Evolutionary conservation across 148 eudicot species (phyloP), one percentile per base, ranked within the genome.

Genomic region (Heliosperma pusillum): DNA sequence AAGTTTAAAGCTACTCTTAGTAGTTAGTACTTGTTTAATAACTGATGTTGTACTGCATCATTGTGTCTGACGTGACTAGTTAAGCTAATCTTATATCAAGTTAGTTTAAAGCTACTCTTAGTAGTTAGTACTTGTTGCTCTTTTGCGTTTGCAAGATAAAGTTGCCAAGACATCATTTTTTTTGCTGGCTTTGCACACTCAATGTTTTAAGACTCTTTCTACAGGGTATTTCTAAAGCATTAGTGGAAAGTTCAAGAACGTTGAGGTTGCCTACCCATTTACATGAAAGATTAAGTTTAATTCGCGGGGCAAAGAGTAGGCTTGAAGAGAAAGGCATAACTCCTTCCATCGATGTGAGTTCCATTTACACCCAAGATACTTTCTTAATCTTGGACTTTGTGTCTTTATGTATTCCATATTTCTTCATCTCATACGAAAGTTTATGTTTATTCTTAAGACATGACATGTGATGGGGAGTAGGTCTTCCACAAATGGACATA

Each of bases 151-250:
- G 63, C 25, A 59, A 7, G 63, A 59, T 24, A 4, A 59, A 22
- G 27, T 59, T 59, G 27, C 63, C 63, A 59, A 20, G 12, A 20
- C 10, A 59, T 2, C 12, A 59, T 59, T 20, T 24, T 22, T 24
- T 19, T 63, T 24, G 36, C 25, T 60, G 52, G 45, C 29, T 29
- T 2, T 25, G 80, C 66, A 24, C 24, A 68, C 36, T 82, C 66
- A 73, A 25, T 15, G n/a, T n/a, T 59, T 67, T 29, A 62, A 25
- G 58, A 25, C 33, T 55, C 71, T 53, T 71, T 69, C 17, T 80
- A 36, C 96, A 95, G 99, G 99, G 99, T 80, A 91, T 95, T 71
- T 89, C 93, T 42, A 90, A 86, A 85, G 89, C 99, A 73, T 76
- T 90, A 70, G 86, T 88, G 76, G 96, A 89, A 65, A 90, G 81